Evolutionary conservation across 1,139 yeast species (phyloP).

Genomic region (Taphrina flavorubra): DNA sequence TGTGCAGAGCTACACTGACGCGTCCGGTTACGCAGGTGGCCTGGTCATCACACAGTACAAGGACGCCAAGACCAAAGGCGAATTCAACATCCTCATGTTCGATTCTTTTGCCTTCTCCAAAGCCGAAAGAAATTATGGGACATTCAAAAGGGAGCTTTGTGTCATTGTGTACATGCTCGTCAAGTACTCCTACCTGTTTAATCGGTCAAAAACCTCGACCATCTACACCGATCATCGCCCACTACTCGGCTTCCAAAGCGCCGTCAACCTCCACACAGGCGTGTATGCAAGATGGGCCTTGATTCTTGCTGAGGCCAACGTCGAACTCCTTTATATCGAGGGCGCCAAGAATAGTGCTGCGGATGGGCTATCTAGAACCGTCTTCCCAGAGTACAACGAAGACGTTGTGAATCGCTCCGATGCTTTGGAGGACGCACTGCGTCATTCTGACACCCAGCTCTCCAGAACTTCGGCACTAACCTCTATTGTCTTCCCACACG

Average conservation of each 20-base stretch:
- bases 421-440: neutral
- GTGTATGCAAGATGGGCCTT: neutral
- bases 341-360: neutral
- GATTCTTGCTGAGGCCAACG: neutral
- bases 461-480: neutral
- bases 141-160: neutral
- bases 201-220: neutral
- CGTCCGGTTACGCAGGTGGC: neutral
- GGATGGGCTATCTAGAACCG: neutral
- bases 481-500: neutral
- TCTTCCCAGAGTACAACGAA: neutral
- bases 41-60: neutral
- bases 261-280: neutral
- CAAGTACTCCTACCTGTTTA: neutral
- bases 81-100: neutral
- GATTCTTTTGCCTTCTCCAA: neutral
- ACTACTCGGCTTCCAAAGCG: neutral
- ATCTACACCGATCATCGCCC: constrained; percentile 2
- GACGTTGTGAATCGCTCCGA: neutral
- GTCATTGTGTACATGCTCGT: neutral
- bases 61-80: neutral
- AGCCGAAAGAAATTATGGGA: neutral
- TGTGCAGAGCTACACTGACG: neutral
- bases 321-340: neutral
- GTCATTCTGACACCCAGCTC: neutral